A percentile compares a stretch with the other conserved stretches of the same genome.
These are phyloP conservation scores for Amanita muscaria DNA, from an alignment of 768 basidiomycete species.

Conservation along the genomic window DNA sequence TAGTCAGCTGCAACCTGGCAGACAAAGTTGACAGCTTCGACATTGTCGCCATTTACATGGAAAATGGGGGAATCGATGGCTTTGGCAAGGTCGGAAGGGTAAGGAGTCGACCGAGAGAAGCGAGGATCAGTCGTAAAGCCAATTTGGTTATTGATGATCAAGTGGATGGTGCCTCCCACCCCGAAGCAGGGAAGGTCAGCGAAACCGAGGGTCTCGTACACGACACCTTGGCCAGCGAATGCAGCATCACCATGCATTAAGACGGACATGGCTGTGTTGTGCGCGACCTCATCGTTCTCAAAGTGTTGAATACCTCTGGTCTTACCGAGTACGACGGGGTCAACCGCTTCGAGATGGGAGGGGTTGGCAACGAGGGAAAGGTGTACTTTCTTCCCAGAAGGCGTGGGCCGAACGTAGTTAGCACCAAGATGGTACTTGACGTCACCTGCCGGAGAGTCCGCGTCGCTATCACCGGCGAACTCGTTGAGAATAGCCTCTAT, in stretches of 20 bases:
- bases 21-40: constrained; percentile 97
- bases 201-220: constrained; percentile 99
- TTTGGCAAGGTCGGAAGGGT: constrained; percentile 97
- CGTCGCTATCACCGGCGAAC: constrained; percentile 70
- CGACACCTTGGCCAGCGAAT: constrained; percentile 95
- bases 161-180: constrained; percentile 95
- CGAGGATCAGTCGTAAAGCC: constrained; percentile 99
- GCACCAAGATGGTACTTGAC: constrained; percentile 99
- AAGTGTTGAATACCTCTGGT: constrained; percentile 96
- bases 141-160: constrained; percentile 99
- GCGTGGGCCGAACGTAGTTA: constrained; percentile 97
- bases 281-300: constrained; percentile 74
- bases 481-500: constrained; percentile 97
- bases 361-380: constrained; percentile 98
- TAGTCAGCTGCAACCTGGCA: constrained; percentile 98
- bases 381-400: constrained; percentile 95
- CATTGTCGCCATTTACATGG: constrained; percentile 99
- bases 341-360: constrained; percentile 94
- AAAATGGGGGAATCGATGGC: constrained; percentile 97
- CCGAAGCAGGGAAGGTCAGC: constrained; percentile 93
- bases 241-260: constrained; percentile 97
- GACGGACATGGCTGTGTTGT: constrained; percentile 87
- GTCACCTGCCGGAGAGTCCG: constrained; percentile 85
- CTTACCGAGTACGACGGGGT: constrained; percentile 98
- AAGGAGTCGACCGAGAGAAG: constrained; percentile 95